A percentile compares a stretch with the other conserved stretches of the same genome.
Conservation (phyloP, 371 early-diverging fungal species). For the Mucor lusitanicus region DNA sequence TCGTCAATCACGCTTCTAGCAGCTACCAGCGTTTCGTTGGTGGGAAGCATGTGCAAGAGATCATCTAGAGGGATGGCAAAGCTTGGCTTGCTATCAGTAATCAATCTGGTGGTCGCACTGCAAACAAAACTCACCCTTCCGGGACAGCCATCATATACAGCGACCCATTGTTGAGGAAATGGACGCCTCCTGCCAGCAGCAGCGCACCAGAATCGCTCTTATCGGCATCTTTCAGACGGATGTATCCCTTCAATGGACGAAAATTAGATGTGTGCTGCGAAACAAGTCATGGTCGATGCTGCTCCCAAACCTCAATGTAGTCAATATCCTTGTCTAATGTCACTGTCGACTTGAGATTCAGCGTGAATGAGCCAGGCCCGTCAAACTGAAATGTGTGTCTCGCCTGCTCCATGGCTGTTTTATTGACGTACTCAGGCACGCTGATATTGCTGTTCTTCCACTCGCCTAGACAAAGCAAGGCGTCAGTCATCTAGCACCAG, state of each 20-base stretch:
- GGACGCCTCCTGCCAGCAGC: constrained; percentile 57
- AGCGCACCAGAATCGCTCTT: constrained; percentile 56
- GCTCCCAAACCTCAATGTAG: constrained; percentile 50
- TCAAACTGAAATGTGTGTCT: constrained; percentile 38
- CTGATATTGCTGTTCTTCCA: constrained; percentile 41
- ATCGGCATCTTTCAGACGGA: constrained; percentile 55
- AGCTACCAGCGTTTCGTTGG: constrained; percentile 39
- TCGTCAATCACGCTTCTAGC: constrained; percentile 29
- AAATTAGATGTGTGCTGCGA: no score
- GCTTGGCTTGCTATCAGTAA: constrained; percentile 15
- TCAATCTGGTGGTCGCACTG: not conserved
- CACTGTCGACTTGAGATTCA: constrained; percentile 50
- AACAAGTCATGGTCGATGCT: not conserved
- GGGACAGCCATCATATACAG: constrained; percentile 59
- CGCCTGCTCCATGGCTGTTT: constrained; percentile 35
- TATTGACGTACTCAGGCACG: constrained; percentile 24
- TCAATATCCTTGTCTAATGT: constrained; percentile 52
- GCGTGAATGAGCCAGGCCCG: constrained; percentile 41
- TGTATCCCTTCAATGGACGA: constrained; percentile 41
- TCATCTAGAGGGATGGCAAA: constrained; percentile 41
- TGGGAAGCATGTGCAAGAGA: constrained; percentile 62
- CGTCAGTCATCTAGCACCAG: not conserved
- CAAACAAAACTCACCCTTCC: constrained; percentile 40
- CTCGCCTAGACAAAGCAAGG: constrained; percentile 26
- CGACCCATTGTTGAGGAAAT: constrained; percentile 59